Percentiles rank a stretch among this genome's conserved stretches.
Conservation (phyloP, 805 yeast species). For the Barnettozyma siamensis region DNA sequence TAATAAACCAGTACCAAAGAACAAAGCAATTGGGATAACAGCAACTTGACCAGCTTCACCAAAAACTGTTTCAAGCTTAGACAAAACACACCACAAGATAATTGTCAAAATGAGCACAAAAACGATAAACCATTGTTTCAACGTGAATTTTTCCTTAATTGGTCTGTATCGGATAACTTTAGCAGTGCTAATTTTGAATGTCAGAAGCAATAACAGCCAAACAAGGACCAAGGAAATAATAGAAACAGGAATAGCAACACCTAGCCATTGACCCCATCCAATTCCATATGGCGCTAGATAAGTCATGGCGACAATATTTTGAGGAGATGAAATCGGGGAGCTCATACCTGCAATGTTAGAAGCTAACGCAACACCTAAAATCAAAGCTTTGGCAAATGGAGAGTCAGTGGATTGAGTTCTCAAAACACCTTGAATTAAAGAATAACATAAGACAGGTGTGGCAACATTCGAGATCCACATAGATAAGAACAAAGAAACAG, state of each 20-base stretch:
- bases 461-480: slow-evolving; percentile 98
- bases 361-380: slow-evolving; percentile 86
- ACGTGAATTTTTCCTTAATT: slow-evolving; percentile 61
- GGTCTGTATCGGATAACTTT: slow-evolving; percentile 41
- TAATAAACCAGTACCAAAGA: slow-evolving; percentile 85
- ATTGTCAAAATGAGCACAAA: slow-evolving; percentile 70
- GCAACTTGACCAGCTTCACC: slow-evolving; percentile 96
- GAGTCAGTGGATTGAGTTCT: slow-evolving; percentile 71
- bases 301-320: slow-evolving; percentile 84
- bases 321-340: slow-evolving; percentile 95
- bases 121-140: slow-evolving; percentile 68
- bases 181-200: slow-evolving; percentile 45
- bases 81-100: slow-evolving; percentile 83
- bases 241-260: slow-evolving; percentile 79
- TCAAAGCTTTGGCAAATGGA: slow-evolving; percentile 78
- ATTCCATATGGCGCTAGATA: slow-evolving; percentile 62
- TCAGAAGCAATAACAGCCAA: slow-evolving; percentile 61
- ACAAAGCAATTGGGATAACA: slow-evolving; percentile 73
- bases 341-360: slow-evolving; percentile 95
- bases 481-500: slow-evolving; percentile 74
- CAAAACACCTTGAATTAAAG: slow-evolving; percentile 80
- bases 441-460: slow-evolving; percentile 86
- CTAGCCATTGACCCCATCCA: slow-evolving; percentile 91
- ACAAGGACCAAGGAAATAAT: slow-evolving; percentile 52
- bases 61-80: slow-evolving; percentile 59